A percentile compares a stretch with the other conserved stretches of the same genome.
phyloP scores from a whole-genome alignment of 768 basidiomycete genomes.

The Podaxis pistillaris region DNA sequence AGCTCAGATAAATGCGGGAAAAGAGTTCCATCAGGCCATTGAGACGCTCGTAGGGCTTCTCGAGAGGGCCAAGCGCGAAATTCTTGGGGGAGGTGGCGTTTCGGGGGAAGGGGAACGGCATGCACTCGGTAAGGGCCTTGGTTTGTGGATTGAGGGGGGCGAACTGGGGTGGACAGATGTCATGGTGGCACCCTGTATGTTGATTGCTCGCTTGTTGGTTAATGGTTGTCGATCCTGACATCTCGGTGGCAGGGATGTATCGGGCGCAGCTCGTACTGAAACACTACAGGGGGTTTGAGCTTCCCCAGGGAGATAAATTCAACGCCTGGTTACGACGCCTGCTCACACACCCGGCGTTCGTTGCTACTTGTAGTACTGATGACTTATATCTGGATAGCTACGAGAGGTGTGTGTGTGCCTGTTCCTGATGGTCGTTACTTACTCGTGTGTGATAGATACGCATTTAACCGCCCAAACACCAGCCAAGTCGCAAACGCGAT shows the following conservation, averaged over 20 bases:
- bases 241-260: slow-evolving; percentile 52
- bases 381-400: slow-evolving; percentile 70
- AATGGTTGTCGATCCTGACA: not conserved
- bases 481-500: slow-evolving; percentile 77
- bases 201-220: slow-evolving; percentile 6
- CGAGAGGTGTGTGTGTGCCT: slow-evolving; percentile 43
- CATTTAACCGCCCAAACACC: slow-evolving; percentile 74
- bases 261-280: slow-evolving; percentile 61
- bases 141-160: slow-evolving; percentile 56
- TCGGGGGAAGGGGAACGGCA: slow-evolving; percentile 38
- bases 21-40: slow-evolving; percentile 53
- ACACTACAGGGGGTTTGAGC: slow-evolving; percentile 65
- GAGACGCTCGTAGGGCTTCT: slow-evolving; percentile 51
- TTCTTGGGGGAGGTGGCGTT: slow-evolving; percentile 36
- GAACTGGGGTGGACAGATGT: slow-evolving; percentile 64
- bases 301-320: slow-evolving; percentile 50
- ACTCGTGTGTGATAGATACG: slow-evolving; percentile 47
- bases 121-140: slow-evolving; percentile 41
- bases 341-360: slow-evolving; percentile 61
- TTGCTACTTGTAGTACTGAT: slow-evolving; percentile 65
- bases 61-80: slow-evolving; percentile 52
- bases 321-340: slow-evolving; percentile 52
- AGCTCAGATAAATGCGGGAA: slow-evolving; percentile 49
- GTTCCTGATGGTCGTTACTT: not conserved
- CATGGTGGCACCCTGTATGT: slow-evolving; percentile 69